Percentiles rank a stretch among this genome's conserved stretches.
Evolutionary conservation across 1,139 yeast species (phyloP).

Genomic region (Kazachstania sp.): DNA sequence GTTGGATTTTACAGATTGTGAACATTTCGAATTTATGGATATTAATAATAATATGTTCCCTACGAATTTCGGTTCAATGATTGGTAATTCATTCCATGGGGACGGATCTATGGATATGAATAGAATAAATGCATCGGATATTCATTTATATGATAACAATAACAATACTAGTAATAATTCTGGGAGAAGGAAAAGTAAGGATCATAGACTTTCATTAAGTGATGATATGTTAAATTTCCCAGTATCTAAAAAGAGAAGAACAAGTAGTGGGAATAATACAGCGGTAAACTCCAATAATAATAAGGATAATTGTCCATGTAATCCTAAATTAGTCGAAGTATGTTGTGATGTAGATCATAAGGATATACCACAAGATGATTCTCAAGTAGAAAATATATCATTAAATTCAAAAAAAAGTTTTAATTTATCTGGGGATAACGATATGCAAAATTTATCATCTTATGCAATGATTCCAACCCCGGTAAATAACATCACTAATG

Average conservation of each 20-base stretch:
- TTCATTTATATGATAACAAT: not conserved
- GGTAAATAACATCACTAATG: too few species aligned
- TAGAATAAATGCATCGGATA: not conserved
- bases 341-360: slow-evolving; percentile 33
- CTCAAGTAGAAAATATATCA: not conserved
- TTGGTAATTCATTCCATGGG: not conserved
- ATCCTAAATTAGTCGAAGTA: slow-evolving; percentile 33
- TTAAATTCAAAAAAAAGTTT: not conserved
- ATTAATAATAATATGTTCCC: slow-evolving; percentile 5
- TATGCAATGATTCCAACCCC: not conserved
- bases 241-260: not conserved
- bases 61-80: not conserved
- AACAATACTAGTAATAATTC: not conserved
- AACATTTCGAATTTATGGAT: slow-evolving; percentile 35
- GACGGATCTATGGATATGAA: not conserved
- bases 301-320: slow-evolving; percentile 19
- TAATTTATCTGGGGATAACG: not conserved
- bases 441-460: not conserved
- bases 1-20: slow-evolving; percentile 27
- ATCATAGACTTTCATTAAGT: not conserved
- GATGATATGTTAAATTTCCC: slow-evolving; percentile 3
- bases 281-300: too few species aligned
- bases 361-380: not conserved
- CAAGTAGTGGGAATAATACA: not conserved
- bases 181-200: not conserved